A percentile compares a stretch with the other conserved stretches of the same genome.
phyloP scores from a whole-genome alignment of 495 filamentous ascomycete species.

The Penicillium cataractarum region DNA sequence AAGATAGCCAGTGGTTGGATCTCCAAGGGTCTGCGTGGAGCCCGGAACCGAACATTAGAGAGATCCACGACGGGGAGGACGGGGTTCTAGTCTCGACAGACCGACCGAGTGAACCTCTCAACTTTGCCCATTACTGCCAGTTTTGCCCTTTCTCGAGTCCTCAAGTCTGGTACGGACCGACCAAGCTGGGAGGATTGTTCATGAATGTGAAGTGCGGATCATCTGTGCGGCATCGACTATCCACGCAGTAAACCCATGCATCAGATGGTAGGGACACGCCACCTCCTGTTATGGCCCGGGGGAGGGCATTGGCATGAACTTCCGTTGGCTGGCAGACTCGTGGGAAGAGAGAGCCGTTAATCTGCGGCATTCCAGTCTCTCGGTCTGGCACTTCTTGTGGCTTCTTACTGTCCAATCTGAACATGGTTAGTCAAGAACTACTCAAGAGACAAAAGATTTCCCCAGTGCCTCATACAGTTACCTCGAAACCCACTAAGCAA shows the following conservation, averaged over 20 bases:
- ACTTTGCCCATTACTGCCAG: not conserved
- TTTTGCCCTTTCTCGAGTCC: not conserved
- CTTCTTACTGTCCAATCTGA: not conserved
- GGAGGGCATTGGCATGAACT: not conserved
- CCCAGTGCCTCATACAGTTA: not conserved
- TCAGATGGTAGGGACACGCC: constrained; percentile 10
- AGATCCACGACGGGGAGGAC: not conserved
- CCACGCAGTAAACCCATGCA: not conserved
- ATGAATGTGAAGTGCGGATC: constrained; percentile 10
- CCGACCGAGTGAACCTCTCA: not conserved
- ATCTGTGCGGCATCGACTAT: constrained; percentile 14
- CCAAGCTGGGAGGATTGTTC: not conserved
- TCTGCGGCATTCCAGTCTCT: not conserved
- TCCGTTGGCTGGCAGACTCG: not conserved
- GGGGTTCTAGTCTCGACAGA: not conserved
- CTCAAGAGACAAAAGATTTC: not conserved
- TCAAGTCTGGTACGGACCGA: not conserved
- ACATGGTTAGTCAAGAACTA: not conserved
- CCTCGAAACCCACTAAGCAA: not conserved
- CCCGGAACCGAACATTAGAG: constrained; percentile 9
- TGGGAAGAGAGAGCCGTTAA: not conserved
- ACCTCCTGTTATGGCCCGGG: constrained; percentile 1
- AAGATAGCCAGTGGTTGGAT: constrained; percentile 11
- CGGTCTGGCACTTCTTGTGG: not conserved
- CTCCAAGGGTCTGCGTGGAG: constrained; percentile 15